Conservation (phyloP, 305 asterid species). For the Ilex paraguariensis region DNA sequence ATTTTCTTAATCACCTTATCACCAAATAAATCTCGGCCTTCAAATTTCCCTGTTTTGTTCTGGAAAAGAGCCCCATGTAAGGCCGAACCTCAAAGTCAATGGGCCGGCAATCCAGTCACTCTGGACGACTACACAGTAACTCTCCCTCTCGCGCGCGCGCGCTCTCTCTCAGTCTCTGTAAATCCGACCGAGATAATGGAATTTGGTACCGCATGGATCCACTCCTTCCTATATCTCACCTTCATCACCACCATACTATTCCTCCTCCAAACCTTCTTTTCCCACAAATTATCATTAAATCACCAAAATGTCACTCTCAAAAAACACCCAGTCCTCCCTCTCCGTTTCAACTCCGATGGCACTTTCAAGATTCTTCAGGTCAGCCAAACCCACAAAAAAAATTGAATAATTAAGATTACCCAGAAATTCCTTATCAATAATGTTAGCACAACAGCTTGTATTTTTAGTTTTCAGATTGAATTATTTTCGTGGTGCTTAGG, state of each 20-base stretch:
- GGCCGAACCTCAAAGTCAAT: no score
- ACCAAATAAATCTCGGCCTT: no score
- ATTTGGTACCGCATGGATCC: constrained; percentile 37
- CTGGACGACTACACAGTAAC: no score
- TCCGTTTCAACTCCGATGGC: constrained; percentile 73
- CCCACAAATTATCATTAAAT: constrained; percentile 40
- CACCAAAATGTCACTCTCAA: constrained; percentile 44
- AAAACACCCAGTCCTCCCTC: constrained; percentile 50
- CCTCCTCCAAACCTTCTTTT: constrained; percentile 33
- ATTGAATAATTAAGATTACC: not conserved
- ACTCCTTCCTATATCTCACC: constrained; percentile 34
- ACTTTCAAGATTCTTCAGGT: constrained; percentile 98
- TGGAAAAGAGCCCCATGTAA: no score
- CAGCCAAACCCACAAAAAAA: not conserved
- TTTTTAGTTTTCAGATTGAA: constrained; percentile 4
- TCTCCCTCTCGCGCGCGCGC: no score
- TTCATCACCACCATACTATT: constrained; percentile 29
- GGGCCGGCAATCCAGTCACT: no score
- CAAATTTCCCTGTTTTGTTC: no score
- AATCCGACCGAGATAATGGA: constrained; percentile 19
- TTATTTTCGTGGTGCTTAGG: constrained; percentile 30
- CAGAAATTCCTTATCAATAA: no score
- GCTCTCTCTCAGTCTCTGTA: no score
- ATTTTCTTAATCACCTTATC: no score
- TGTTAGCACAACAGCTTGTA: not conserved